phyloP scores from a whole-genome alignment of 352 stramenopile genomes.

The Phytophthora kernoviae region DNA sequence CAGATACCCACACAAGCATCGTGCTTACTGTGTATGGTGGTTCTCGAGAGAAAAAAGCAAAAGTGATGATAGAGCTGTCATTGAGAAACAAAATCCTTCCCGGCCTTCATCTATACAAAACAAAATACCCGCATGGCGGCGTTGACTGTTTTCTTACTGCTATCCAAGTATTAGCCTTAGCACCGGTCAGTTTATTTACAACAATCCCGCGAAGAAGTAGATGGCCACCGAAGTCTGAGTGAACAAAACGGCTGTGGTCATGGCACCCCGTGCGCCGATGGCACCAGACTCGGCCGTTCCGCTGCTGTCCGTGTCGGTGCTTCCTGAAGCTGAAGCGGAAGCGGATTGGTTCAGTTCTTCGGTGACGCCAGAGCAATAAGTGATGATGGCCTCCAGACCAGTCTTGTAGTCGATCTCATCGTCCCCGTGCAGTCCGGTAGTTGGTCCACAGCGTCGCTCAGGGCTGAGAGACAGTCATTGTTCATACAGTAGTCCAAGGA shows the following conservation, averaged over 20 bases:
- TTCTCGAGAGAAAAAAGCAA: too few relatives aligned
- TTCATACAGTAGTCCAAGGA: slow-evolving; percentile 42
- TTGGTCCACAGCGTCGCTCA: slow-evolving; percentile 24
- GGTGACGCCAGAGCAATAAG: slow-evolving; percentile 24
- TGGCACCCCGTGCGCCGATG: slow-evolving; percentile 1
- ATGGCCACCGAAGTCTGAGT: slow-evolving; percentile 20
- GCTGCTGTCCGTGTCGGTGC: slow-evolving; percentile 4
- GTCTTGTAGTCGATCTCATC: slow-evolving; percentile 36
- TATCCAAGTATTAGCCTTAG: too few relatives aligned
- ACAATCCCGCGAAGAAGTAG: slow-evolving; percentile 22
- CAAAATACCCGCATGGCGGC: too few relatives aligned
- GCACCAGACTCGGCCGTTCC: slow-evolving; percentile 15
- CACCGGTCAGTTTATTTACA: slow-evolving; percentile 6
- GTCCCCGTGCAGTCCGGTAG: slow-evolving; percentile 38
- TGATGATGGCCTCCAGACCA: slow-evolving; percentile 26
- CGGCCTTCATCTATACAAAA: slow-evolving; percentile 3
- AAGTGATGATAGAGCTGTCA: neutral
- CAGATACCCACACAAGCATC: too few relatives aligned
- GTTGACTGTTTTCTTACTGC: too few relatives aligned
- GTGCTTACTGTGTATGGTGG: too few relatives aligned
- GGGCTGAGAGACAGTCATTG: slow-evolving; percentile 30
- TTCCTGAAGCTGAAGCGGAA: slow-evolving; percentile 20
- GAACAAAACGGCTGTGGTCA: slow-evolving; percentile 3
- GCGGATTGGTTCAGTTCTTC: slow-evolving; percentile 23
- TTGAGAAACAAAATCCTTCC: slow-evolving; percentile 1